A percentile compares a stretch with the other conserved stretches of the same genome.
Conservation (phyloP, 306 rosid genomes). For the Pyrus bretschneideri region DNA sequence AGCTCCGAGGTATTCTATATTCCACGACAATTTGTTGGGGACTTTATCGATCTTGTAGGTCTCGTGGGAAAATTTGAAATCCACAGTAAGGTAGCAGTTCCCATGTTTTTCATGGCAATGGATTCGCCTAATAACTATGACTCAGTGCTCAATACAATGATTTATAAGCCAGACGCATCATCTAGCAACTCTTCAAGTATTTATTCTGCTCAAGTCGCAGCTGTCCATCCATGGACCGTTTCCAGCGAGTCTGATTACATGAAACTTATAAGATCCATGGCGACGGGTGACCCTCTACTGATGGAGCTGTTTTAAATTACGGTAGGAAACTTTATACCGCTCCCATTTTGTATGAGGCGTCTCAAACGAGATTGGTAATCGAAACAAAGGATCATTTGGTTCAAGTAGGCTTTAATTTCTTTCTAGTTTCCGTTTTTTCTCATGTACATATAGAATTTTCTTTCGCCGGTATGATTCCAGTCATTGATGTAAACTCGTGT, state of each 20-base stretch:
- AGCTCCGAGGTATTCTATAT: conserved; percentile 62
- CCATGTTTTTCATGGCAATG: conserved; percentile 67
- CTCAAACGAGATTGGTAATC: background rate
- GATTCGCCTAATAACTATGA: conserved; percentile 59
- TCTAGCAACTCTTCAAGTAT: conserved; percentile 35
- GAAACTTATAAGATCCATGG: conserved; percentile 67
- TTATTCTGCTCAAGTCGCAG: conserved; percentile 64
- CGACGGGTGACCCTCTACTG: conserved; percentile 72
- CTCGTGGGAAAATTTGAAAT: conserved; percentile 50
- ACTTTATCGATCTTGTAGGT: conserved; percentile 61
- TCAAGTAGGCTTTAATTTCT: background rate
- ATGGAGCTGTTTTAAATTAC: conserved; percentile 55
- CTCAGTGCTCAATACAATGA: conserved; percentile 42
- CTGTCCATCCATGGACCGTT: conserved; percentile 65
- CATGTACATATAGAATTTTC: background rate
- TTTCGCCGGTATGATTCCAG: background rate
- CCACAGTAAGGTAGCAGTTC: conserved; percentile 62
- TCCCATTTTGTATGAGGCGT: background rate
- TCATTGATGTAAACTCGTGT: background rate
- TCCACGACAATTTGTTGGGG: conserved; percentile 47
- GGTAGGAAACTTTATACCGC: background rate
- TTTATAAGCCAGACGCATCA: conserved; percentile 41
- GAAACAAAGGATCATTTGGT: background rate
- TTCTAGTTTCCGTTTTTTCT: background rate
- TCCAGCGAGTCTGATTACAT: conserved; percentile 58